Conservation (phyloP, 1,284 basidiomycete genomes). For the Fomitopsis pinicola region DNA sequence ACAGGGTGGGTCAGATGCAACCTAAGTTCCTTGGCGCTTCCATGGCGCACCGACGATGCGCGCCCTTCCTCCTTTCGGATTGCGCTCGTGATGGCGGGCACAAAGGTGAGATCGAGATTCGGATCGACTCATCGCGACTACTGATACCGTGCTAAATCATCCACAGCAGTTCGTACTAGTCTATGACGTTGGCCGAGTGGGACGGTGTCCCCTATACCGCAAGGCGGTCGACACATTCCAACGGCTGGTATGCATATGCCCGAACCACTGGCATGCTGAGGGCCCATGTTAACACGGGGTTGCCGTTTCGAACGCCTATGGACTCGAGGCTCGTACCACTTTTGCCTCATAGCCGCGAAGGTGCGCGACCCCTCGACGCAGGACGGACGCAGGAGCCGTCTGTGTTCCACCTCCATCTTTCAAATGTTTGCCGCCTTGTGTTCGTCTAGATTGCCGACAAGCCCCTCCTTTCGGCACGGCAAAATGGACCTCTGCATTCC, state of each 20-base stretch:
- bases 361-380: too few relatives aligned
- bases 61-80: neutral
- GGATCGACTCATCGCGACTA: neutral
- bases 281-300: too few relatives aligned
- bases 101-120: neutral
- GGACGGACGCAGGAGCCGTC: too few relatives aligned
- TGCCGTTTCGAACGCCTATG: too few relatives aligned
- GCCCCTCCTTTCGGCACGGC: neutral
- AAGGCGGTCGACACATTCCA: too few relatives aligned
- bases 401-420: too few relatives aligned
- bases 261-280: too few relatives aligned
- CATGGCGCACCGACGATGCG: neutral
- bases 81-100: neutral
- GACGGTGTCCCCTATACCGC: constrained; percentile 16
- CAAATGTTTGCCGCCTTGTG: neutral
- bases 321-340: too few relatives aligned
- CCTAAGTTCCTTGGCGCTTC: neutral
- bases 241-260: neutral
- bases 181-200: neutral
- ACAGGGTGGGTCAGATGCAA: neutral
- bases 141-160: neutral
- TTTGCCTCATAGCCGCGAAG: too few relatives aligned
- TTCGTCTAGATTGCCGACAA: neutral
- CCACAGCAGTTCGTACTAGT: neutral
- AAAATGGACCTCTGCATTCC: neutral